Percentiles rank a stretch among this genome's conserved stretches.
phyloP scores from a whole-genome alignment of 352 stramenopile species.

The Phytophthora pini region DNA sequence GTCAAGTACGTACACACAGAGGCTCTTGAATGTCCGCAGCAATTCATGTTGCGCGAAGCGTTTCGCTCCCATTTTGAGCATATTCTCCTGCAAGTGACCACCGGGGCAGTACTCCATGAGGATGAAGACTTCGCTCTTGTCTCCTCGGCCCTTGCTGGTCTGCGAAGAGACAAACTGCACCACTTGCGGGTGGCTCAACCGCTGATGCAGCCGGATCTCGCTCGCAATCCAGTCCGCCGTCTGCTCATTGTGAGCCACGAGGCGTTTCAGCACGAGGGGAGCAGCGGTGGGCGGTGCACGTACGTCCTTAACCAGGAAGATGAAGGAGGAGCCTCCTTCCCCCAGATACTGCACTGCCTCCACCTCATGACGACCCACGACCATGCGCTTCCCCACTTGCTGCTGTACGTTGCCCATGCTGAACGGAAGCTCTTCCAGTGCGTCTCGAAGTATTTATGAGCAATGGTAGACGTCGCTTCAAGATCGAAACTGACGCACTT shows the following conservation, averaged over 20 bases:
- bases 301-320: constrained; percentile 81
- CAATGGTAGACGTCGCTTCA: no score
- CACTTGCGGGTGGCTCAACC: constrained; percentile 68
- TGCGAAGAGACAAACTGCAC: constrained; percentile 75
- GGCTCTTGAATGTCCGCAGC: constrained; percentile 64
- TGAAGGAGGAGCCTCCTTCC: constrained; percentile 83
- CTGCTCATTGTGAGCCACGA: constrained; percentile 76
- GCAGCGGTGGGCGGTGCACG: constrained; percentile 31
- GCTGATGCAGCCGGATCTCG: constrained; percentile 80
- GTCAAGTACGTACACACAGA: constrained; percentile 67
- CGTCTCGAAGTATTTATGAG: constrained; percentile 3
- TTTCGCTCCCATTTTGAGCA: constrained; percentile 86
- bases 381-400: constrained; percentile 73
- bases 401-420: constrained; percentile 82
- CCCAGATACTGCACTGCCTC: constrained; percentile 79
- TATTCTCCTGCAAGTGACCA: constrained; percentile 94
- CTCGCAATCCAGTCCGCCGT: constrained; percentile 65
- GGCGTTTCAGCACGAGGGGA: constrained; percentile 75
- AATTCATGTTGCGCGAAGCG: constrained; percentile 76
- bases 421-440: constrained; percentile 2
- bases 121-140: constrained; percentile 92
- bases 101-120: constrained; percentile 97
- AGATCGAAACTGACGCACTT: constrained; percentile 22
- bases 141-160: constrained; percentile 40
- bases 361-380: constrained; percentile 68